Conservation (phyloP, 768 basidiomycete species). For the Tulasnella calospora region DNA sequence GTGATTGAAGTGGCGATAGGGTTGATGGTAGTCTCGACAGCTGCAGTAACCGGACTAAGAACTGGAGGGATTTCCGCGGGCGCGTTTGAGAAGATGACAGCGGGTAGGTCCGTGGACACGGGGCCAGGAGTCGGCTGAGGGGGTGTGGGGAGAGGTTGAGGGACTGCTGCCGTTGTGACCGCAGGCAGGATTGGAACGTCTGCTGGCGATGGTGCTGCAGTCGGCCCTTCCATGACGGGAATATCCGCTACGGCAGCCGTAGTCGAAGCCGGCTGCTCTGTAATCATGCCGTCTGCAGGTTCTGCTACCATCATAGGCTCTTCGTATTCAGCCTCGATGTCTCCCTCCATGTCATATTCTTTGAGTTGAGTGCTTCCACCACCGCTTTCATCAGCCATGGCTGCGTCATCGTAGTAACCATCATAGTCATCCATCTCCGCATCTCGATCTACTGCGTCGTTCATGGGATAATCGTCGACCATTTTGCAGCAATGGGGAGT, state of each 20-base stretch:
- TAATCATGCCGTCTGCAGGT: conserved; percentile 1
- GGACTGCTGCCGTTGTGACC: background rate
- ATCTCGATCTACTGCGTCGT: conserved; percentile 3
- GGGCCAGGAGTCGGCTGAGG: background rate
- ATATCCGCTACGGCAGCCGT: background rate
- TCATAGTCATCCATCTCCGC: conserved; percentile 20
- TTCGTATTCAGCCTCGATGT: conserved; percentile 18
- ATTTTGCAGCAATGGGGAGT: background rate
- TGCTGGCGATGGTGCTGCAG: conserved; percentile 6
- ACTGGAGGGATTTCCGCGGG: background rate
- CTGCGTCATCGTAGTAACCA: conserved; percentile 18
- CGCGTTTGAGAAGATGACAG: background rate
- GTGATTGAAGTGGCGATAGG: conserved; percentile 8
- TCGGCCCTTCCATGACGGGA: background rate
- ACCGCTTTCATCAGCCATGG: background rate
- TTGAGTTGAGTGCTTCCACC: conserved; percentile 4
- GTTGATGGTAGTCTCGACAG: background rate
- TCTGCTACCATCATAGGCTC: conserved; percentile 9
- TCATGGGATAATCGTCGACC: conserved; percentile 24
- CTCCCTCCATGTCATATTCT: conserved; percentile 25
- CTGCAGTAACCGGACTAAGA: background rate
- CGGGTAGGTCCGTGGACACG: background rate
- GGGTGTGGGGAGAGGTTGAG: background rate
- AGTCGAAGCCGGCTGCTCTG: background rate
- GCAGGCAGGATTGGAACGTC: conserved; percentile 8